Percentiles rank a stretch among this genome's conserved stretches.
Evolutionary conservation across 768 basidiomycete genomes (phyloP).

Genomic region (Leccinum obscurum): DNA sequence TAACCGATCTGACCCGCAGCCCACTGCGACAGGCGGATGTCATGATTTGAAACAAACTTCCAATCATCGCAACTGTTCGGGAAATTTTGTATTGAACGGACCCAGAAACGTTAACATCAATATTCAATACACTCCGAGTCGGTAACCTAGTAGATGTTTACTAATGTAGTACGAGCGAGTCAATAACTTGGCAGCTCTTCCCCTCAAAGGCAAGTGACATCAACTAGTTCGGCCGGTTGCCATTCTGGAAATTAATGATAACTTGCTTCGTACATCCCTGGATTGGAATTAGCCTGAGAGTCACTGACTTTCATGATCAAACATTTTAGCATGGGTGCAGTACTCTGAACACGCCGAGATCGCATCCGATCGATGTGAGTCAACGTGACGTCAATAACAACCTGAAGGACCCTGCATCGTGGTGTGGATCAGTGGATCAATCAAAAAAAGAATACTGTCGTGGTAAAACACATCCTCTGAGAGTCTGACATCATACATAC

Average conservation of each 20-base stretch:
- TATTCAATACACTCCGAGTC: no score
- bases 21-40: neutral
- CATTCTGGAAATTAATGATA: neutral
- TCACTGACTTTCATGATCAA: neutral
- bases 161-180: neutral
- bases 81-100: constrained; percentile 5
- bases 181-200: neutral
- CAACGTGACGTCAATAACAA: neutral
- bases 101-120: no score
- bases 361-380: neutral
- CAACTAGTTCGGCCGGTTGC: neutral
- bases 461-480: neutral
- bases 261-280: neutral
- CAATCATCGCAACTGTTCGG: neutral
- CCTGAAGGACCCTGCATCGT: neutral
- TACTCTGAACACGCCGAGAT: neutral
- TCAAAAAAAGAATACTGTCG: neutral
- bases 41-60: neutral
- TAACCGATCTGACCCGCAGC: no score
- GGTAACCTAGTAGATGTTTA: neutral
- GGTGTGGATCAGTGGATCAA: neutral
- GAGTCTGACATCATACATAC: neutral
- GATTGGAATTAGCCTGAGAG: neutral
- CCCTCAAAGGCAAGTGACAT: neutral
- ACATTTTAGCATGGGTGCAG: neutral